Evolutionary conservation across 2,329 filamentous ascomycete species (phyloP).

Genomic region (Mollisiaceae sp.): DNA sequence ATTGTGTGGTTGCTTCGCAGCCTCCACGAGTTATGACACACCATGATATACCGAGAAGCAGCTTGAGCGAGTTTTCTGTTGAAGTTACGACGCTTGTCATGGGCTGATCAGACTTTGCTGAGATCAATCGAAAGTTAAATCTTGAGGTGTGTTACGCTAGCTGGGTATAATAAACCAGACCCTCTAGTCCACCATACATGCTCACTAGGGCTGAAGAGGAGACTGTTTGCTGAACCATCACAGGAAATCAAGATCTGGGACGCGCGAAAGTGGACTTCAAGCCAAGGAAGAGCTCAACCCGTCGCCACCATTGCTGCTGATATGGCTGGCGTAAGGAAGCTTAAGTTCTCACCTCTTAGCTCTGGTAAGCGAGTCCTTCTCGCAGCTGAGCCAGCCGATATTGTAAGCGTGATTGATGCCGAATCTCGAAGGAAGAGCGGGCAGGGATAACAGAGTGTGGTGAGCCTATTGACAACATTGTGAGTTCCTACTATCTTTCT

Average conservation of each 20-base stretch:
- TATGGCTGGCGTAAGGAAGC: constrained; percentile 70
- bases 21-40: no score
- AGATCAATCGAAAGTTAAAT: no score
- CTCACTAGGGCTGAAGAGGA: neutral
- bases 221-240: neutral
- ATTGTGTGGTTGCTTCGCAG: no score
- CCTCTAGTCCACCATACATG: no score
- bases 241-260: constrained; percentile 79
- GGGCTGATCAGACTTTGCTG: no score
- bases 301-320: constrained; percentile 64
- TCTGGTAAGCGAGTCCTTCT: constrained; percentile 70
- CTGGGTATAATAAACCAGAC: no score
- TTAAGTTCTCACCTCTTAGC: constrained; percentile 75
- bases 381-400: constrained; percentile 77
- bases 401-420: constrained; percentile 72
- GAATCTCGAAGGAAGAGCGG: constrained; percentile 42
- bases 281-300: constrained; percentile 53
- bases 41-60: no score
- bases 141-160: no score
- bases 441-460: neutral
- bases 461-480: neutral
- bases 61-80: no score
- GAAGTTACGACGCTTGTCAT: no score
- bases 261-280: constrained; percentile 68
- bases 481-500: neutral